A percentile compares a stretch with the other conserved stretches of the same genome.
Conservation (phyloP, 1,284 basidiomycete species). For the Ustilago sp. region DNA sequence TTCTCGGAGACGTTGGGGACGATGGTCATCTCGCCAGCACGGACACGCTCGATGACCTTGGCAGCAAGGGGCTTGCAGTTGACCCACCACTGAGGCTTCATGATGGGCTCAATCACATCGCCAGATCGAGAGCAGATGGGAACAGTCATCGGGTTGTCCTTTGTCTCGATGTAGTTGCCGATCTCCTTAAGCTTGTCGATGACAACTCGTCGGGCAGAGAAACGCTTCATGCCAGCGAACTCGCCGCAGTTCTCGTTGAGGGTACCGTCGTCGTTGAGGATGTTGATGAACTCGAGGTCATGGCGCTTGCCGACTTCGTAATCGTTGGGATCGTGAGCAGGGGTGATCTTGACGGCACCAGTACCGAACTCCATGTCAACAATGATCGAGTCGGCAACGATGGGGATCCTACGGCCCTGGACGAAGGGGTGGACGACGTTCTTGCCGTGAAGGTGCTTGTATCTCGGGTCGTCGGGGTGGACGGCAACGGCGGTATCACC, state of each 20-base stretch:
- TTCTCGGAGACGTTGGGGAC: conserved; percentile 86
- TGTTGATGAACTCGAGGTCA: conserved; percentile 91
- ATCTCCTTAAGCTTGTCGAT: conserved; percentile 86
- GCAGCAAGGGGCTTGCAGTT: conserved; percentile 91
- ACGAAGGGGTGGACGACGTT: conserved; percentile 92
- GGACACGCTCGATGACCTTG: conserved; percentile 77
- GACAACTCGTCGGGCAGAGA: conserved; percentile 89
- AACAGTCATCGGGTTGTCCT: conserved; percentile 75
- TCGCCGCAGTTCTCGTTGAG: conserved; percentile 90
- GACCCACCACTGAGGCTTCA: conserved; percentile 99
- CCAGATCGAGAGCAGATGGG: conserved; percentile 73
- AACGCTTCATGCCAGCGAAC: conserved; percentile 82
- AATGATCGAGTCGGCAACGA: conserved; percentile 84
- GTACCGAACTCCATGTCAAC: conserved; percentile 98
- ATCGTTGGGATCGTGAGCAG: conserved; percentile 98
- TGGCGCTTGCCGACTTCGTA: conserved; percentile 93
- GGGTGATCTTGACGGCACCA: conserved; percentile 99
- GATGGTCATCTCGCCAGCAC: conserved; percentile 74
- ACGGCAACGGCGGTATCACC: conserved; percentile 98
- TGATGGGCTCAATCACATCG: conserved; percentile 92
- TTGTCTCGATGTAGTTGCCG: conserved; percentile 88
- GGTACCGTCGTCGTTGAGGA: conserved; percentile 97
- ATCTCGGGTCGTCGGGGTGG: conserved; percentile 92
- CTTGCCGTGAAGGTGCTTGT: conserved; percentile 95
- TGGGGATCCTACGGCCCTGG: conserved; percentile 82